phyloP scores from a whole-genome alignment of 1,284 basidiomycete species.

The Ganoderma sinense region DNA sequence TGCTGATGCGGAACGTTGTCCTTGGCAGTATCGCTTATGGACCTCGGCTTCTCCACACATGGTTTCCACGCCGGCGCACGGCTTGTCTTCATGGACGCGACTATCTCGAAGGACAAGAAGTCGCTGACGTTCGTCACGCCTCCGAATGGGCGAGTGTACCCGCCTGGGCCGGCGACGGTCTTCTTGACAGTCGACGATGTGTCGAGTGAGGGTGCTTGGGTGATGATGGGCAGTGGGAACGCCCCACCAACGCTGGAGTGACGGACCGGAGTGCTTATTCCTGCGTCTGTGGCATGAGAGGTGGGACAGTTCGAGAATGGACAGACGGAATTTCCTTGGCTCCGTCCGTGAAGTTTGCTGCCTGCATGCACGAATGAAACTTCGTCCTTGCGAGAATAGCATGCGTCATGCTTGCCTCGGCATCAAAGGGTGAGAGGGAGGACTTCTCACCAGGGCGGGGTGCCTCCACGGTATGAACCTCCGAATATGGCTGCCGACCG shows the following conservation, averaged over 20 bases:
- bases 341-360: neutral
- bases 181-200: constrained; percentile 58
- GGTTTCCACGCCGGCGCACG: constrained; percentile 54
- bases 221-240: constrained; percentile 53
- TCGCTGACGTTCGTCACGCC: constrained; percentile 51
- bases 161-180: constrained; percentile 57
- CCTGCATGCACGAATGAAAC: neutral
- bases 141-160: constrained; percentile 54
- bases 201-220: constrained; percentile 50
- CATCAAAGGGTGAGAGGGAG: neutral
- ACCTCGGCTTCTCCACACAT: constrained; percentile 56
- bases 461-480: neutral
- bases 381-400: neutral
- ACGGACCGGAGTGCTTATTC: neutral
- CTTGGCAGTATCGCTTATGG: constrained; percentile 54
- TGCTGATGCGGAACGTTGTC: neutral
- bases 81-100: constrained; percentile 53
- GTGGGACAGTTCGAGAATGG: too few relatives aligned
- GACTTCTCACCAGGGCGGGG: neutral
- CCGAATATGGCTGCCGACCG: neutral
- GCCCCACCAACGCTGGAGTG: constrained; percentile 28
- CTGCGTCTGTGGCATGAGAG: neutral
- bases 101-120: constrained; percentile 43
- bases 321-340: too few relatives aligned
- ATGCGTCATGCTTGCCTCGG: neutral